Base-by-base conservation (phyloP, 1,139 yeast species). In the Martiniozyma asiatica region DNA sequence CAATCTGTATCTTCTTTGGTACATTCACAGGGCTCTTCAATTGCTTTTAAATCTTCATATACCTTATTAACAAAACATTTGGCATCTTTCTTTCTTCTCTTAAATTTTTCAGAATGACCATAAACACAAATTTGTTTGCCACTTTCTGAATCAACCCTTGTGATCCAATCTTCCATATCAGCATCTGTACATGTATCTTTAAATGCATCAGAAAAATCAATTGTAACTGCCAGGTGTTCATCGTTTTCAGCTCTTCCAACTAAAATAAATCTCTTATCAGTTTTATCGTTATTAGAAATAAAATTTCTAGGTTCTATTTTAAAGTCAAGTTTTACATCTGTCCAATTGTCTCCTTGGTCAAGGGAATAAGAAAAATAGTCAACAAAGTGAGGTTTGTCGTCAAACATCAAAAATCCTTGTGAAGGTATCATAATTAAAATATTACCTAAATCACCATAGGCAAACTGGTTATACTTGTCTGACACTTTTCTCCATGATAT, bases 391-490 rank as follows among this genome's bases (percentile, higher is more conserved):
- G 25, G 52, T 43, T 8, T 34, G 37, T 30, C 47, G 51, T 8
- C 53, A 38, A 7, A 55, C 44, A 17, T 39, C 34, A 29, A 34
- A 24, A 14, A 43, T 36, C 14, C 31, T 6, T 41, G 30, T 10
- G 42, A 31, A 5, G 74, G 74, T 6, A 72, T 58, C 3, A 85
- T 82, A 2, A 80, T 57, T 25, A 82, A 65, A 5, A 82, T 51
- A 48, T 82, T 82, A 29, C 94, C 96, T 35, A 70, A 69, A 51
- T 84, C 94, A 33, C 92, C 94, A 55, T 74, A 77, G 0, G 77
- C 62, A 41, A 68, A 74, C 5, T 63, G 46, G 26, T 72, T 61
- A 2, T 85, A 73, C 24, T 61, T 66, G 24, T 71, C 69, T 16
- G 73, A 45, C 1, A 73, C 68, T 35, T 60, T 50, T 24, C 53